These are phyloP conservation scores for Boletus pseudopeckii DNA, from an alignment of 768 basidiomycete species.

Conservation along the genomic window DNA sequence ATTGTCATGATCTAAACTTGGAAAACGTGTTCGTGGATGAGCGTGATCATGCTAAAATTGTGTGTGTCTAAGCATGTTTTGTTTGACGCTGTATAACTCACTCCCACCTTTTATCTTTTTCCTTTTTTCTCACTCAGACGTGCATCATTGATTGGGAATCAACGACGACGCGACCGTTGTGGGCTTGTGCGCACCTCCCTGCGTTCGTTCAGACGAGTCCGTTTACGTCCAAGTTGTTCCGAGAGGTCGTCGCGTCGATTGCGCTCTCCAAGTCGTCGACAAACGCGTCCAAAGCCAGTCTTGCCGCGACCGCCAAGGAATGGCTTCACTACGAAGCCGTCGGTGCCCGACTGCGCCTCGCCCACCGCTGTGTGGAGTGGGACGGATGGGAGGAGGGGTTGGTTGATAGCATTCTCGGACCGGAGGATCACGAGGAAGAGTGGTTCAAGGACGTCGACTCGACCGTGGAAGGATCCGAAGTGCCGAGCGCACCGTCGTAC, in stretches of 20 bases:
- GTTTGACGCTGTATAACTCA: not conserved
- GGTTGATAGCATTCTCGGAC: constrained; percentile 69
- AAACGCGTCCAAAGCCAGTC: constrained; percentile 24
- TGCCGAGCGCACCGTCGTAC: constrained; percentile 11
- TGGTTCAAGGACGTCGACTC: constrained; percentile 54
- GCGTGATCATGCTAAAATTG: constrained; percentile 63
- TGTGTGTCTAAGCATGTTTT: constrained; percentile 42
- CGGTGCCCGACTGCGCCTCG: constrained; percentile 66
- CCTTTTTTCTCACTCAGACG: constrained; percentile 44
- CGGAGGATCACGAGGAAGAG: constrained; percentile 66
- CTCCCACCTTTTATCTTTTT: not conserved
- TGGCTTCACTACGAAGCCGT: constrained; percentile 73
- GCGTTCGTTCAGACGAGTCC: constrained; percentile 76
- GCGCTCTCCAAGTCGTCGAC: constrained; percentile 23
- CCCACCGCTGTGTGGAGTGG: constrained; percentile 83
- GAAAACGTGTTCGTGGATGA: constrained; percentile 84
- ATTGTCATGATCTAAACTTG: constrained; percentile 82
- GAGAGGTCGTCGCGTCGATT: constrained; percentile 55
- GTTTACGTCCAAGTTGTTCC: constrained; percentile 70
- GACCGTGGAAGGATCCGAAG: constrained; percentile 19
- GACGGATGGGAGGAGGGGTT: constrained; percentile 91
- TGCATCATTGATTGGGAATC: constrained; percentile 91
- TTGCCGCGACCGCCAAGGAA: constrained; percentile 52
- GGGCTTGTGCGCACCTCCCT: constrained; percentile 81
- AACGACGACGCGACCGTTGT: constrained; percentile 81